Evolutionary conservation across 75 land plant species (phyloP).

Genomic region (Adiantum capillusveneris): DNA sequence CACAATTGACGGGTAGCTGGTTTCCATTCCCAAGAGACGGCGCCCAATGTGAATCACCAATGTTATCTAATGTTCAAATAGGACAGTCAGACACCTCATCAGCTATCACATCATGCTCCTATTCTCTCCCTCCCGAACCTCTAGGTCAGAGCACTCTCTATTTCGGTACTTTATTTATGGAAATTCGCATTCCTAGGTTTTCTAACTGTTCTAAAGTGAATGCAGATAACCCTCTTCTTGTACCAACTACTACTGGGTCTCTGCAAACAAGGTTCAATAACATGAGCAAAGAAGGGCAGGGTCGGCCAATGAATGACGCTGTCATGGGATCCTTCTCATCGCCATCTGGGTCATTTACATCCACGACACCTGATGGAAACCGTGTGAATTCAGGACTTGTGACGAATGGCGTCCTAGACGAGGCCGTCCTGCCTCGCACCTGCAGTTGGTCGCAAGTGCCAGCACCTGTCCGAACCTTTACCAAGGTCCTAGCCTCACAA

Average conservation of each 20-base stretch:
- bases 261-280: not conserved
- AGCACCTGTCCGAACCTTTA: constrained; percentile 66
- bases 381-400: constrained; percentile 40
- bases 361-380: constrained; percentile 12
- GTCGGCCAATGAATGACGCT: not conserved
- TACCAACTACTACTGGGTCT: constrained; percentile 1
- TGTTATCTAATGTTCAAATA: constrained; percentile 3
- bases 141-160: not conserved
- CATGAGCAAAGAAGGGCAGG: constrained; percentile 1
- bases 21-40: not conserved
- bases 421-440: constrained; percentile 43
- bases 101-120: constrained; percentile 4
- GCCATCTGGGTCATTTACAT: constrained; percentile 5
- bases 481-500: constrained; percentile 52
- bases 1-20: constrained; percentile 5
- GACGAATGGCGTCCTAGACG: constrained; percentile 48
- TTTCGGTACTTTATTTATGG: not conserved
- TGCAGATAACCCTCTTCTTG: constrained; percentile 2
- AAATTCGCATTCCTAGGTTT: not conserved
- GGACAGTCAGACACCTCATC: constrained; percentile 8
- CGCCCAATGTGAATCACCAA: constrained; percentile 5
- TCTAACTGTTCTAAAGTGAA: not conserved
- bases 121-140: not conserved
- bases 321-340: constrained; percentile 7
- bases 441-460: constrained; percentile 55